phyloP scores from a whole-genome alignment of 164 flowering plant species.

The grape (Vitis vinifera) region ASM3070453v1 NC_081822.1:10887001-10887500 shows the following conservation, averaged over 20 bases:
- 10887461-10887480: too few relatives aligned
- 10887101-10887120: slow-evolving; percentile 73
- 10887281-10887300: slow-evolving; percentile 37
- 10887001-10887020: neutral
- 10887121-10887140: slow-evolving; percentile 60
- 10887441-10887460: too few relatives aligned
- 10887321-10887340: neutral
- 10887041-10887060: neutral
- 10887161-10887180: slow-evolving; percentile 69
- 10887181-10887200: slow-evolving; percentile 82
- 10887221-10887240: slow-evolving; percentile 71
- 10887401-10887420: too few relatives aligned
- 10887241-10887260: slow-evolving; percentile 60
- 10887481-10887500: too few relatives aligned
- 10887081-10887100: slow-evolving; percentile 34
- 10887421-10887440: too few relatives aligned
- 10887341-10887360: neutral
- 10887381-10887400: too few relatives aligned
- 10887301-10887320: neutral
- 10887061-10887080: neutral
- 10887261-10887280: slow-evolving; percentile 71
- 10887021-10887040: neutral
- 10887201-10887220: slow-evolving; percentile 58
- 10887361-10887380: neutral
- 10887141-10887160: slow-evolving; percentile 75